Percentiles rank a stretch among this genome's conserved stretches.
Conservation (phyloP, 1,284 basidiomycete genomes). For the Sphaerobolus stellatus region DNA sequence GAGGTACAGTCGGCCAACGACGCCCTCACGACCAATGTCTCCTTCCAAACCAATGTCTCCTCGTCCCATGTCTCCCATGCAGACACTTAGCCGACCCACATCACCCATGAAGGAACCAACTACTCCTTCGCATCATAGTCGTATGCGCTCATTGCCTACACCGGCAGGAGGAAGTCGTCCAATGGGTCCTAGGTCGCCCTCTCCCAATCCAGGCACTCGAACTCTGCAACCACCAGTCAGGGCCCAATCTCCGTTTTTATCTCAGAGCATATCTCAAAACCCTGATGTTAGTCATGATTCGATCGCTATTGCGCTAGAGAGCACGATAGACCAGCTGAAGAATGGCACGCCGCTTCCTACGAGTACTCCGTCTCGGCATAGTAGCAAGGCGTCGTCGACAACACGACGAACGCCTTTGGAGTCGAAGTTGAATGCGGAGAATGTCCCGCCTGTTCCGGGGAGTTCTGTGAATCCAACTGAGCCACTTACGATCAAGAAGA, state of each 20-base stretch:
- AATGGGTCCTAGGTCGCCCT: constrained; percentile 68
- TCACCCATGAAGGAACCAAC: constrained; percentile 24
- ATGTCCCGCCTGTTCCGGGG: constrained; percentile 16
- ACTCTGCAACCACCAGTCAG: no score
- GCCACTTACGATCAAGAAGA: constrained; percentile 80
- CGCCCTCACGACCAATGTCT: constrained; percentile 50
- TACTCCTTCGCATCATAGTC: constrained; percentile 31
- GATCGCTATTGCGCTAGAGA: constrained; percentile 42
- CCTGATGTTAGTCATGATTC: constrained; percentile 11
- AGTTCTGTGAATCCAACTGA: no score
- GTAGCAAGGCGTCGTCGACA: constrained; percentile 24
- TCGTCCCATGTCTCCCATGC: constrained; percentile 16
- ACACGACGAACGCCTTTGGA: constrained; percentile 63
- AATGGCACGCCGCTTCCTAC: constrained; percentile 9
- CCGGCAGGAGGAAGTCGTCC: constrained; percentile 59
- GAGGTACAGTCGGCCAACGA: constrained; percentile 27
- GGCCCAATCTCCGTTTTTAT: no score
- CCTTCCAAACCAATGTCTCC: constrained; percentile 39
- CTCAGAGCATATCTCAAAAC: no score
- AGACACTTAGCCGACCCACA: constrained; percentile 27
- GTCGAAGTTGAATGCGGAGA: constrained; percentile 39
- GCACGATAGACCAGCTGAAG: constrained; percentile 34
- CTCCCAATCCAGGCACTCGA: no score
- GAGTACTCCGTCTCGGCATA: constrained; percentile 10
- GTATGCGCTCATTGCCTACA: constrained; percentile 42